These are phyloP conservation scores for Alternaria alternata DNA, from an alignment of 2,329 filamentous ascomycete genomes.

Conservation along the genomic window DNA sequence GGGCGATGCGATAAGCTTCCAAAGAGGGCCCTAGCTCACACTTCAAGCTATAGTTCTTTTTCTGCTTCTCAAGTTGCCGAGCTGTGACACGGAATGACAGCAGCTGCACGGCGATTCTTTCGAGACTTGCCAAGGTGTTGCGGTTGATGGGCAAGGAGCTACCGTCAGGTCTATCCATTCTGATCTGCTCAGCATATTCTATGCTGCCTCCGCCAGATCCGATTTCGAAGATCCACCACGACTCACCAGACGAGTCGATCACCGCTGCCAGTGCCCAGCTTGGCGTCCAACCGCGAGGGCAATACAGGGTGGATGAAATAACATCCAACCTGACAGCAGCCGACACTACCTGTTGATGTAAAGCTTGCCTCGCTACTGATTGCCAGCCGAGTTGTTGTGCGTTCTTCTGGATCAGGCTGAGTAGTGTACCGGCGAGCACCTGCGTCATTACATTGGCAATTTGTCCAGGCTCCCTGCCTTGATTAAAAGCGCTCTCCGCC, in stretches of 20 bases:
- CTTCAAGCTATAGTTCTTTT: constrained; percentile 31
- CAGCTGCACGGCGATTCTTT: constrained; percentile 50
- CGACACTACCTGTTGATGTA: constrained; percentile 63
- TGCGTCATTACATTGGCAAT: constrained; percentile 66
- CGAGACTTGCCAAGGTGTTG: constrained; percentile 43
- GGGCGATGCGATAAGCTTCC: constrained; percentile 17
- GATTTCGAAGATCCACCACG: constrained; percentile 50
- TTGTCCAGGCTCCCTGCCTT: constrained; percentile 64
- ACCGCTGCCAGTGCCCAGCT: constrained; percentile 75
- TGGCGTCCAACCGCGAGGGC: constrained; percentile 73
- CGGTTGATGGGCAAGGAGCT: constrained; percentile 35
- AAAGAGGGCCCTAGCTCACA: constrained; percentile 24
- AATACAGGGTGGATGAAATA: constrained; percentile 73
- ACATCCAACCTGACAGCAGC: constrained; percentile 68
- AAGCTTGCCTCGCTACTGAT: constrained; percentile 45
- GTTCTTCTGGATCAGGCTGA: constrained; percentile 68
- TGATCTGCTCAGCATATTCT: constrained; percentile 39
- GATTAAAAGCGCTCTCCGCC: constrained; percentile 72
- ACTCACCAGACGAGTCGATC: constrained; percentile 45
- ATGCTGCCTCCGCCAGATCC: constrained; percentile 33
- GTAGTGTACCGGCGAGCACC: constrained; percentile 68
- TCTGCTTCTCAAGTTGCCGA: constrained; percentile 33
- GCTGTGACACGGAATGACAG: constrained; percentile 41
- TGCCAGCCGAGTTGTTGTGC: constrained; percentile 73
- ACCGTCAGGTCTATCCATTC: constrained; percentile 31